Evolutionary conservation across 1,284 basidiomycete genomes (phyloP), one percentile per base, ranked within the genome.

Genomic region (Irpex lacteus): DNA sequence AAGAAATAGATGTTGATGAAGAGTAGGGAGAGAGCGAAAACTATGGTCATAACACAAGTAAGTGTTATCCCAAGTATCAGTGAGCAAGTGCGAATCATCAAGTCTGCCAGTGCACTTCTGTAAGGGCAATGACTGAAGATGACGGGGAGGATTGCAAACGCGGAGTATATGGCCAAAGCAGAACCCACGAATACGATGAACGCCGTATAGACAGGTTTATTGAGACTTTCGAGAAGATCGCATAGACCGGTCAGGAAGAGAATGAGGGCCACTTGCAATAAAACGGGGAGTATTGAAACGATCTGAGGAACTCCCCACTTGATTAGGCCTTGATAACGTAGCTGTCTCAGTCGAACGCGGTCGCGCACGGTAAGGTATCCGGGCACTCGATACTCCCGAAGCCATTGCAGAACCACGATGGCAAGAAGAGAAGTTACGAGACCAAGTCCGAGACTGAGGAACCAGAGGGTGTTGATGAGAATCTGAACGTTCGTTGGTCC

Each of bases 341-440:
- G 50, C 5, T 63, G 38, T 6, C 62, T 50, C 8, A 63, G 44
- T 18, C 59, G 38, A 5, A 66, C 21, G n/a, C 44, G 21, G 13
- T 54, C 44, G 3, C 58, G 58, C 11, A 60, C 40, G 26, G 53
- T 19, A 11, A 63, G 59, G 34, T 63, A 52, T 19, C 47, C 50
- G 13, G 63, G 62, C 4, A 59, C 13, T 7, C 44, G 58, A 36
- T 65, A 60, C n/a, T 57, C 38, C 2, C 65, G 38, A 8, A 66
- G 57, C 65, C 65, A 66, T 44, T 66, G 65, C 50, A 63, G 63
- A 5, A 63, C 62, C 8, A 63, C 37, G 26, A 66, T 63, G 59
- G 63, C 40, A 15, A 63, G 47, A 19, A 61, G 61, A 2, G 62
- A 49, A 1, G 62, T 36, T 2, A 63, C 32, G 9, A 66, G 65